phyloP scores from a whole-genome alignment of 2,329 filamentous ascomycete genomes.

The Colletotrichum endophyticum region DNA sequence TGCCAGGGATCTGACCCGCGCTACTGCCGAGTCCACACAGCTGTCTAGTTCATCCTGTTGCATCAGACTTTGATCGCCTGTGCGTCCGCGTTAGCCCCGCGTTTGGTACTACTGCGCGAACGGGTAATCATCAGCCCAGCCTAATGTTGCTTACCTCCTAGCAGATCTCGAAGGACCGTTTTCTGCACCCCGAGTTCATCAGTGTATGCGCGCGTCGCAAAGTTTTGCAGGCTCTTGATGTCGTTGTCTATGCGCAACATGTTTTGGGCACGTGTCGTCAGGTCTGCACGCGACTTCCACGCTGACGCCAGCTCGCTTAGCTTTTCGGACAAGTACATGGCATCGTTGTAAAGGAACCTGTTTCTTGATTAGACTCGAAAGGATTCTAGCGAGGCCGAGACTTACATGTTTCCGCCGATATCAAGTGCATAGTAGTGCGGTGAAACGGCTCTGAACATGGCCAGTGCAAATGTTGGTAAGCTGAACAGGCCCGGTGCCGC shows the following conservation, averaged over 20 bases:
- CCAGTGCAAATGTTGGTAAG: conserved; percentile 74
- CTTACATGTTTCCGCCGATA: conserved; percentile 68
- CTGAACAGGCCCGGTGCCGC: conserved; percentile 74
- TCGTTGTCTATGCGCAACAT: conserved; percentile 67
- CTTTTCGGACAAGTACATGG: conserved; percentile 65
- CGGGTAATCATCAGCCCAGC: neutral
- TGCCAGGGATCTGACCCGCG: conserved; percentile 58
- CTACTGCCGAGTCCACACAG: conserved; percentile 57
- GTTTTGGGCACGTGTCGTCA: conserved; percentile 53
- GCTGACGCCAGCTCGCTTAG: conserved; percentile 51
- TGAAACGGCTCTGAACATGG: conserved; percentile 81
- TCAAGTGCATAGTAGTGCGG: conserved; percentile 73
- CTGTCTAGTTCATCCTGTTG: conserved; percentile 60
- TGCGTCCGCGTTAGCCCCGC: neutral
- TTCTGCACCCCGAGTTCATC: conserved; percentile 66
- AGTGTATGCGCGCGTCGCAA: conserved; percentile 66
- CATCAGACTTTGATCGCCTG: conserved; percentile 62
- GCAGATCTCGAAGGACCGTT: conserved; percentile 64
- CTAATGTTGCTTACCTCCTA: conserved; percentile 49
- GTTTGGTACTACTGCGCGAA: neutral
- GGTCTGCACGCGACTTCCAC: conserved; percentile 60
- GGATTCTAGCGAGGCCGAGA: neutral
- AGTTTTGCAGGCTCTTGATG: conserved; percentile 61
- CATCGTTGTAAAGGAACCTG: conserved; percentile 74
- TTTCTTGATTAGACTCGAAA: conserved; percentile 22